Base-by-base conservation (phyloP, 2,329 filamentous ascomycete genomes). In the Talaromyces marneffei region DNA sequence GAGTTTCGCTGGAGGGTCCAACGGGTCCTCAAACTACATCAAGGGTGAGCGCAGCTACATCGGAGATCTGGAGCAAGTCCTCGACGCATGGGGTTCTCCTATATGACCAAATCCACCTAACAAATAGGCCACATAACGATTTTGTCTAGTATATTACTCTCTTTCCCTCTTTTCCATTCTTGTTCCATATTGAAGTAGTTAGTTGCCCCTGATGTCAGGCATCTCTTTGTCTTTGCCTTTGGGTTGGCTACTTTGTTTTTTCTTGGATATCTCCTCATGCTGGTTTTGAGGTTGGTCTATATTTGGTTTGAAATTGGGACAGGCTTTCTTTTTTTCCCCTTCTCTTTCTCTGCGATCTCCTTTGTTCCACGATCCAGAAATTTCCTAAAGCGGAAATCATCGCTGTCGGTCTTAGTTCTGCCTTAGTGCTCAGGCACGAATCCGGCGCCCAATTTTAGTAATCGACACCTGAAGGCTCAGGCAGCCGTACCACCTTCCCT, bases 1-100 rank as follows among this genome's bases (percentile, higher is more conserved):
- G 60, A 61, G 60, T 20, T 61, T 61, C 37, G 60, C 33, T 16
- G 53, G 59, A 4, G 59, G 59, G 3, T 25, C 53, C n/a, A 53
- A 18, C 3, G 59, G 59, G 7, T 14, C 44, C 20, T 42, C 40
- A 6, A 55, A 61, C 35, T 61, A 61, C 20, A 57, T 61, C 42
- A 61, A 61, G 44, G 59, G 59, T 10, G 59, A 61, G 44, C 59
- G 59, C 23, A 61, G 59, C 59, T 61, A 57, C 20, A 20, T 31
- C 14, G 59, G 59, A 23, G 46, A 61, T n/a, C 54, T 61, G 3
- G 44, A 61, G 35, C 25, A 61, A 44, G 54, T 61, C 12, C 54
- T 61, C 9, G 27, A 29, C 8, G 37, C 9, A 9, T 61, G 59
- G 59, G 59, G 59, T 3, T 52, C 59, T 3, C 59, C 59, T 23